Evolutionary conservation across 2,329 filamentous ascomycete genomes (phyloP), one percentile per base, ranked within the genome.

Genomic region (Claviceps paspali): DNA sequence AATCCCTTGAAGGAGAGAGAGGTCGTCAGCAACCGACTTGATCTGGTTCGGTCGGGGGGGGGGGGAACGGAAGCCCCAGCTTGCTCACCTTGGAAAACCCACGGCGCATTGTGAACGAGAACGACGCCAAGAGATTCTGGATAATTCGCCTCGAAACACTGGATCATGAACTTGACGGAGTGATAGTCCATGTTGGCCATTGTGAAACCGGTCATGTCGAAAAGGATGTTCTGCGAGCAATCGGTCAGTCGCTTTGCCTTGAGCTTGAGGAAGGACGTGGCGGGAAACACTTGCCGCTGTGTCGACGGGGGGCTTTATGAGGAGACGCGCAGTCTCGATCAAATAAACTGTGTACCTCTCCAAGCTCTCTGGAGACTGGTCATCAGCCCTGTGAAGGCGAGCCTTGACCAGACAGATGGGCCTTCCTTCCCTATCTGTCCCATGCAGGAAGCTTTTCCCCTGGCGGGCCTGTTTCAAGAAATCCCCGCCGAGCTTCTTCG

Each of bases 151-250:
- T 98, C 91, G 53, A 98, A 98, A 58, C 87, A 94, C 60, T 94
- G 93, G 59, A 98, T 95, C 81, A 98, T 95, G 62, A 96, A 98
- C 53, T 94, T 98, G 40, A 98, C 84, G 1, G 91, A 88, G 0
- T 82, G 75, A 56, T 96, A 96, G 57, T 98, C 91, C 91, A 98
- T 96, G 60, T 98, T 98, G 12, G 87, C 80, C 63, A 96, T 69
- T 14, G 82, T 82, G 57, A 96, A 96, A 44, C 79, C 76, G 6
- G 83, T 93, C 84, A 98, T 88, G 56, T 98, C 91, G 52, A 98
- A 98, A 33, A 98, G 63, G 45, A 98, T 75, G 29, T 83, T 91
- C 83, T 93, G 24, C 8, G 14, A 11, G 12, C 9, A 11, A n/a
- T 9, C 8, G 15, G 23, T 41, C 29, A 41, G 31, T 29, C 23